Evolutionary conservation across 495 filamentous ascomycete genomes (phyloP).

Genomic region (Cudoniella acicularis): DNA sequence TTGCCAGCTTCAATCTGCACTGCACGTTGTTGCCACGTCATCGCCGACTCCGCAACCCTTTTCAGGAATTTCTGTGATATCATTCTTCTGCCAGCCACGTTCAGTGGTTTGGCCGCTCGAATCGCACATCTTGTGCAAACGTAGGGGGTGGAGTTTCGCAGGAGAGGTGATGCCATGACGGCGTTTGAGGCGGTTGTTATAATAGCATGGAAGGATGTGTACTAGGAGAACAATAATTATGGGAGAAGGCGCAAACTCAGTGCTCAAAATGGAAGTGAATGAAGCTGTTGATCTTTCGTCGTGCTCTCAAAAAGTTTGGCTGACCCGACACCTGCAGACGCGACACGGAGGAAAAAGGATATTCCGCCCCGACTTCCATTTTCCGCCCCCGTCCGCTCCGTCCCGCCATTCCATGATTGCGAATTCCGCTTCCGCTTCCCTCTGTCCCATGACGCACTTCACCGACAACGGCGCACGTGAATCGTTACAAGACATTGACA

Average conservation of each 20-base stretch:
- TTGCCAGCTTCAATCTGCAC: constrained; percentile 56
- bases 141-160: constrained; percentile 17
- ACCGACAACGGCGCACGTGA: not conserved
- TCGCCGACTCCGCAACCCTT: constrained; percentile 51
- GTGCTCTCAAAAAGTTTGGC: not conserved
- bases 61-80: constrained; percentile 46
- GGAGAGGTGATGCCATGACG: constrained; percentile 23
- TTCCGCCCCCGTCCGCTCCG: too few species aligned
- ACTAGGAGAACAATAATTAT: not conserved
- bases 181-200: not conserved
- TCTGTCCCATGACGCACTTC: not conserved
- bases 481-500: not conserved
- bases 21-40: constrained; percentile 55
- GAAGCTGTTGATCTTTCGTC: constrained; percentile 2
- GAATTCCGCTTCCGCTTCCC: not conserved
- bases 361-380: too few species aligned
- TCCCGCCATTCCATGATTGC: too few species aligned
- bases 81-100: constrained; percentile 27
- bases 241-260: too few species aligned
- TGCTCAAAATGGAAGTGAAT: not conserved
- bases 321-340: not conserved
- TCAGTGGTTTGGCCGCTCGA: constrained; percentile 3
- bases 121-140: constrained; percentile 25
- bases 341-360: too few species aligned
- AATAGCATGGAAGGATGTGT: not conserved